Conservation (phyloP, 2,329 filamentous ascomycete species). For the Colletotrichum sansevieriae region DNA sequence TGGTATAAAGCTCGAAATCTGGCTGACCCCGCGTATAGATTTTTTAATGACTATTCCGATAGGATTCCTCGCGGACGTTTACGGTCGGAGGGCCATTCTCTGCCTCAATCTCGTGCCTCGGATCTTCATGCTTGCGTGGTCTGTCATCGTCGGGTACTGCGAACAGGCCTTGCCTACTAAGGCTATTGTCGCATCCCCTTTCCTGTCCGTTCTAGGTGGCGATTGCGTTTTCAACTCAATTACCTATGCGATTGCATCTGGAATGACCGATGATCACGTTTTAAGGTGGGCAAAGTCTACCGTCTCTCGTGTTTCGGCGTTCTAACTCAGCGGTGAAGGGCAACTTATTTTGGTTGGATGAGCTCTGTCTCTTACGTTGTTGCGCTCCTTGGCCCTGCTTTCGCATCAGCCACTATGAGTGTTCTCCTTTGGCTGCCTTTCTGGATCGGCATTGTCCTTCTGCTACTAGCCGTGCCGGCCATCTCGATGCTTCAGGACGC, state of each 20-base stretch:
- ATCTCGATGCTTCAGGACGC: constrained; percentile 42
- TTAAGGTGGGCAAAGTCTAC: constrained; percentile 46
- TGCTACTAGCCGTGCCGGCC: constrained; percentile 50
- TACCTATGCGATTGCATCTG: constrained; percentile 59
- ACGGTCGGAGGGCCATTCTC: constrained; percentile 56
- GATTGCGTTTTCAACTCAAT: constrained; percentile 66
- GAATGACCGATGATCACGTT: constrained; percentile 58
- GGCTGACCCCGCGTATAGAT: constrained; percentile 50
- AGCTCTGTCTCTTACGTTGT: constrained; percentile 63
- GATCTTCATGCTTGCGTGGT: constrained; percentile 56
- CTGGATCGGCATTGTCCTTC: constrained; percentile 52
- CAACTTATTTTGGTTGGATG: constrained; percentile 65
- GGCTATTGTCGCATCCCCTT: constrained; percentile 56
- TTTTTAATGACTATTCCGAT: constrained; percentile 64
- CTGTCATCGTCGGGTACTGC: constrained; percentile 54
- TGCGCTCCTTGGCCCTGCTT: constrained; percentile 59
- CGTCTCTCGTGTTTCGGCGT: background rate
- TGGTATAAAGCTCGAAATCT: no score
- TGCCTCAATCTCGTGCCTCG: constrained; percentile 60
- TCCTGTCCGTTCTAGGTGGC: constrained; percentile 60
- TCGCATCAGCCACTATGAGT: constrained; percentile 61
- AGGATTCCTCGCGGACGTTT: constrained; percentile 59
- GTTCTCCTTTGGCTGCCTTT: constrained; percentile 59
- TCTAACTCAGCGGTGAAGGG: constrained; percentile 47
- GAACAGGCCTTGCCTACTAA: constrained; percentile 52